These are phyloP conservation scores for Athelia psychrophila DNA, from an alignment of 1,284 basidiomycete genomes.

Conservation along the genomic window DNA sequence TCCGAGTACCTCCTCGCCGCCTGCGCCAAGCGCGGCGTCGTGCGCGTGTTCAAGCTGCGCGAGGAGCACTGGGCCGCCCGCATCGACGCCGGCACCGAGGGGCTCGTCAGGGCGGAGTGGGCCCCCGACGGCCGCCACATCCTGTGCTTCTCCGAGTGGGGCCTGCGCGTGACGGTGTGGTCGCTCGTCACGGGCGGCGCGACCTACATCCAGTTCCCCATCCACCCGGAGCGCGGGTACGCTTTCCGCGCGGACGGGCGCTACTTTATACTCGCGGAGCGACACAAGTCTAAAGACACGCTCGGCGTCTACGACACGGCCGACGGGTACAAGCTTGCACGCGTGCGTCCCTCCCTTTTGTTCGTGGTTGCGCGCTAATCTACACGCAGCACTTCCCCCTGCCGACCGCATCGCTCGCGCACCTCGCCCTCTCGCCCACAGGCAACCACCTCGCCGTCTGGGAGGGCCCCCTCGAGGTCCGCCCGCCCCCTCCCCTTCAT, in stretches of 20 bases:
- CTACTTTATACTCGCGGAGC: slow-evolving; percentile 80
- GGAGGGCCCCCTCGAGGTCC: slow-evolving; percentile 79
- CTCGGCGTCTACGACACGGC: slow-evolving; percentile 78
- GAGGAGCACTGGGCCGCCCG: slow-evolving; percentile 72
- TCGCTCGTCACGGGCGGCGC: slow-evolving; percentile 67
- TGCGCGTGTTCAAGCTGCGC: slow-evolving; percentile 71
- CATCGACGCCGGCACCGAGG: slow-evolving; percentile 80
- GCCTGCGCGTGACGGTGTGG: slow-evolving; percentile 79
- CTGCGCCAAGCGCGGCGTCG: slow-evolving; percentile 59
- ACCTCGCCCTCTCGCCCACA: slow-evolving; percentile 78
- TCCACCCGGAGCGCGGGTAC: slow-evolving; percentile 76
- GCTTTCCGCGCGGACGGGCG: slow-evolving; percentile 76
- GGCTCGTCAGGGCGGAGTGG: slow-evolving; percentile 82
- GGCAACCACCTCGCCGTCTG: slow-evolving; percentile 80
- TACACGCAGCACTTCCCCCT: slow-evolving; percentile 71
- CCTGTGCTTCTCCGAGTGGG: slow-evolving; percentile 87
- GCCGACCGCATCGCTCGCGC: slow-evolving; percentile 73
- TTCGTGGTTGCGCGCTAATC: no score
- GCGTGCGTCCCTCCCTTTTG: slow-evolving; percentile 69
- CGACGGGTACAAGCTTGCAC: slow-evolving; percentile 67
- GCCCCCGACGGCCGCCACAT: slow-evolving; percentile 77
- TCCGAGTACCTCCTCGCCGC: slow-evolving; percentile 80
- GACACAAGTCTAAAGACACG: slow-evolving; percentile 84
- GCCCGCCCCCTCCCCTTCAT: slow-evolving; percentile 17
- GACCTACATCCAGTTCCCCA: slow-evolving; percentile 76